Conservation (phyloP, 345 rosid genomes). For the Syzygium jambos region DNA sequence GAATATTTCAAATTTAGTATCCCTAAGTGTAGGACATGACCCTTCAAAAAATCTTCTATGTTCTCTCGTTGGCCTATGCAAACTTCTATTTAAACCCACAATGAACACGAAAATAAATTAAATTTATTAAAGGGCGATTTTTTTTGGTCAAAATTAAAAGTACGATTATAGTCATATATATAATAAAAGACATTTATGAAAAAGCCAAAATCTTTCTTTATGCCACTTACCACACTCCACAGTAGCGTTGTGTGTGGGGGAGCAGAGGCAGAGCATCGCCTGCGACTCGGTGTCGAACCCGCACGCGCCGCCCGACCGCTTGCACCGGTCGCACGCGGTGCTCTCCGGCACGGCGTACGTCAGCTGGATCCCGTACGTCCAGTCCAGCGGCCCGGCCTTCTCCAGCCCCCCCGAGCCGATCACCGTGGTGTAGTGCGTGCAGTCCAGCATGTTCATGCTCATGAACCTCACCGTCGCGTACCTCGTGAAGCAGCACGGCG, state of each 20-base stretch:
- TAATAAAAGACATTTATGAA: neutral
- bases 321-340: slow-evolving; percentile 57
- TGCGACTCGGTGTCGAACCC: slow-evolving; percentile 75
- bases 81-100: neutral
- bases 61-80: neutral
- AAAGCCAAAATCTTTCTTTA: neutral
- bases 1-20: neutral
- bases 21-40: neutral
- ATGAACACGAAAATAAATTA: neutral
- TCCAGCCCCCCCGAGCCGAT: slow-evolving; percentile 38
- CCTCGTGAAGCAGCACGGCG: slow-evolving; percentile 84
- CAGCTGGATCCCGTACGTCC: slow-evolving; percentile 80
- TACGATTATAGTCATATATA: neutral
- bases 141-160: too few relatives aligned
- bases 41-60: too few relatives aligned
- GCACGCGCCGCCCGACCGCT: slow-evolving; percentile 66
- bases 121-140: neutral
- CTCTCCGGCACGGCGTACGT: slow-evolving; percentile 56
- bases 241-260: slow-evolving; percentile 42
- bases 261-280: slow-evolving; percentile 63
- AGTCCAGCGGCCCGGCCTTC: slow-evolving; percentile 57
- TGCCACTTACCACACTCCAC: slow-evolving; percentile 61
- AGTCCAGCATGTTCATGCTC: slow-evolving; percentile 88
- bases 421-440: slow-evolving; percentile 69
- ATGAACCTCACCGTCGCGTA: slow-evolving; percentile 73